Percentiles rank a stretch among this genome's conserved stretches.
phyloP scores from a whole-genome alignment of 192 early-diverging fungal genomes.

The Tieghemiomyces parasiticus region DNA sequence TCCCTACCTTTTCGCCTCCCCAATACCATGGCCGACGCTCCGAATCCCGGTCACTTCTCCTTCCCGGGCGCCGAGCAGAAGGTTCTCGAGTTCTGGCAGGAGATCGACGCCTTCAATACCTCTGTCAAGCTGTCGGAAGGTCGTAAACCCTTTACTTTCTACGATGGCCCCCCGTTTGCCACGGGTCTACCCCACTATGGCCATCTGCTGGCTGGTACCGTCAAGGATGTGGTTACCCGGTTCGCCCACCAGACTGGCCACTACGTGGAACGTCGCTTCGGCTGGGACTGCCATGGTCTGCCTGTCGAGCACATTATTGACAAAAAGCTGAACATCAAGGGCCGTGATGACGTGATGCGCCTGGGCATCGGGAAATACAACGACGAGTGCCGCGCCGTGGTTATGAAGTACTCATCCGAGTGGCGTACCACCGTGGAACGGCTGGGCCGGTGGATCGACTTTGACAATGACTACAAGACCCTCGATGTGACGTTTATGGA shows the following conservation, averaged over 20 bases:
- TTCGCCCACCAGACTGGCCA: conserved; percentile 92
- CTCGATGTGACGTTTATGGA: conserved; percentile 95
- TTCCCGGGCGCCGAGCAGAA: conserved; percentile 94
- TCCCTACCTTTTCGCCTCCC: too few species aligned
- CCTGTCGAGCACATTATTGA: conserved; percentile 96
- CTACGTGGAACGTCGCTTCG: conserved; percentile 92
- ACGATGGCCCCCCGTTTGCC: conserved; percentile 97
- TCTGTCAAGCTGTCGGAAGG: conserved; percentile 85
- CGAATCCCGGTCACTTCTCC: conserved; percentile 30
- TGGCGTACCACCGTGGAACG: conserved; percentile 92
- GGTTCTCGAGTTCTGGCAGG: conserved; percentile 86
- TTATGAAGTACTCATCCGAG: conserved; percentile 86
- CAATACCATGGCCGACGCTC: not conserved
- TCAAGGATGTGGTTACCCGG: conserved; percentile 98
- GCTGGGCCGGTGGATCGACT: conserved; percentile 98
- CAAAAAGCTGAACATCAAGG: conserved; percentile 57
- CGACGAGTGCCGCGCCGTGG: conserved; percentile 88
- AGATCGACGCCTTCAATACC: conserved; percentile 91
- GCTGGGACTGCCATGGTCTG: conserved; percentile 81
- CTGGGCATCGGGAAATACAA: conserved; percentile 98
- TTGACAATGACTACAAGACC: conserved; percentile 99
- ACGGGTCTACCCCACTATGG: conserved; percentile 98
- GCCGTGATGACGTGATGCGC: conserved; percentile 72
- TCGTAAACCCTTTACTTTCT: conserved; percentile 79
- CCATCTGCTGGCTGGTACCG: conserved; percentile 95